Evolutionary conservation across 768 basidiomycete genomes (phyloP), one percentile per base, ranked within the genome.

Genomic region (Astraeus odoratus): DNA sequence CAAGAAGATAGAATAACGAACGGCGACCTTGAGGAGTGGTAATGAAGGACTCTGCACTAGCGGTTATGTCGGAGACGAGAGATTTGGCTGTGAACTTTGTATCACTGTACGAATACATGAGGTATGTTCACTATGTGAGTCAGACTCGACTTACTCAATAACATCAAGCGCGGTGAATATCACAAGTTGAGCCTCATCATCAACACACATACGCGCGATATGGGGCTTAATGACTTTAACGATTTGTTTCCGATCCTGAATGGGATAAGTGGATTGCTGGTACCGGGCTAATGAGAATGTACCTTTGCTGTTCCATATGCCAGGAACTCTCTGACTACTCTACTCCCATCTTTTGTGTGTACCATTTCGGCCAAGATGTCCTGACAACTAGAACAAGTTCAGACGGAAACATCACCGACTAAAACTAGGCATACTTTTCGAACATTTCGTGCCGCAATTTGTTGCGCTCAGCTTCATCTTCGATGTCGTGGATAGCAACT

Each of bases 351-450:
- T 57, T 80, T 90, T 13, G 93, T 97, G 57, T 97, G 93, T 0
- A 93, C 89, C 75, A 95, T 87, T 58, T 96, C 93, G 0, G 92
- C 83, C 6, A 95, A 69, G 16, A 84, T 74, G 33, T 95, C 92
- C 51, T 89, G 81, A 54, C 86, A 87, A 41, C 87, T 90, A 39
- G 24, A 50, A 25, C 30, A 18, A 25, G 36, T 13, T 54, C 9
- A 57, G 36, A 1, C 8, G 22, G 10, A 16, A 45, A n/a, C 3
- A n/a, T 33, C 1, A 39, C 13, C 2, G 18, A 35, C 20, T 27
- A 10, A 23, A n/a, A 10, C 8, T 10, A n/a, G 19, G 13, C 10
- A 48, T 49, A 91, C 83, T 72, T 81, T 54, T 94, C 89, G 30
- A 91, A 86, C 13, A 93, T 79, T 50, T 91, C 91, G 42, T 78